Percentiles rank a stretch among this genome's conserved stretches.
phyloP scores from a whole-genome alignment of 208 protist genomes.

The Trypanosoma conorhini region DNA sequence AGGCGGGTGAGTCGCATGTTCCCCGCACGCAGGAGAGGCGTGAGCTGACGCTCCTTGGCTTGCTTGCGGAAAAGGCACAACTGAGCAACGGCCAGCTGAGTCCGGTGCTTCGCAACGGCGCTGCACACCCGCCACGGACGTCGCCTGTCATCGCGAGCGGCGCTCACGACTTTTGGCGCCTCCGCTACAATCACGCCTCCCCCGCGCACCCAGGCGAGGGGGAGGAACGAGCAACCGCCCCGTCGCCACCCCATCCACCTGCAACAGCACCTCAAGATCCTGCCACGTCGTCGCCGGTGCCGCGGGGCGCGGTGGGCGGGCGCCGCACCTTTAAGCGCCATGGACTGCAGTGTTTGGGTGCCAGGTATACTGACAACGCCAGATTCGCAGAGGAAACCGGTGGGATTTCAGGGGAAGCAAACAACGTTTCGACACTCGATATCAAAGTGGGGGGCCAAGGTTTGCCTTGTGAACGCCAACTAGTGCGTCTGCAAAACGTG shows the following conservation, averaged over 20 bases:
- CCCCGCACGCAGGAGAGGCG: neutral
- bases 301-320: slow-evolving; percentile 9
- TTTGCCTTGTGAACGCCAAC: neutral
- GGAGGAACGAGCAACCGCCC: too few species aligned
- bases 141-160: slow-evolving; percentile 2
- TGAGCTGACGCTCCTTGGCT: neutral
- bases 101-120: neutral
- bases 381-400: neutral
- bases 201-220: neutral
- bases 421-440: neutral
- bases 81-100: neutral
- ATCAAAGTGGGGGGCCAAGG: neutral
- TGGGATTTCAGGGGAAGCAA: neutral
- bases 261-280: neutral
- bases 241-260: neutral
- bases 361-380: slow-evolving; percentile 4
- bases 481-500: neutral
- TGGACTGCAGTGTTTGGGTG: slow-evolving; percentile 16
- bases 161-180: neutral
- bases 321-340: slow-evolving; percentile 23
- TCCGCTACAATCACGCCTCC: neutral
- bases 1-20: neutral
- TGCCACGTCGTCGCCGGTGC: neutral
- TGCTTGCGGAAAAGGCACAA: neutral
- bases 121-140: neutral